Conservation (phyloP, 2,329 filamentous ascomycete species). For the Aspergillus felis region DNA sequence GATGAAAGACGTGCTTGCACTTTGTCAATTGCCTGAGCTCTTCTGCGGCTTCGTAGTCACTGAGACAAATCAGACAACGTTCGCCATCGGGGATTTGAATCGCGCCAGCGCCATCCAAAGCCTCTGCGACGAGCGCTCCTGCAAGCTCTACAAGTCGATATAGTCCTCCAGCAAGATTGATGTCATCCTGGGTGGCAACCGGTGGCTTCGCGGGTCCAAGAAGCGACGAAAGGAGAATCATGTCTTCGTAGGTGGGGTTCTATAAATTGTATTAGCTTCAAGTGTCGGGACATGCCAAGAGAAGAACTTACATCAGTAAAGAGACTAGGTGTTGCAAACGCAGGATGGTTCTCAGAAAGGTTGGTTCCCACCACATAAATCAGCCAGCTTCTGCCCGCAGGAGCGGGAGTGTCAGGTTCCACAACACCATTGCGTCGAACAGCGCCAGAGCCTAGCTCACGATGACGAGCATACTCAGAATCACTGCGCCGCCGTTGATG, state of each 20-base stretch:
- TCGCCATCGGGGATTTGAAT: conserved; percentile 45
- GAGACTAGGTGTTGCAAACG: conserved; percentile 64
- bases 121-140: conserved; percentile 45
- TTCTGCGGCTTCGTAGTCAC: conserved; percentile 61
- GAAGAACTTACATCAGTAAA: conserved; percentile 59
- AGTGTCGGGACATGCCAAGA: neutral
- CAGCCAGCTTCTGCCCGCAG: conserved; percentile 62
- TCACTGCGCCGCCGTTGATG: conserved; percentile 56
- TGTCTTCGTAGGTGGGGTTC: conserved; percentile 67
- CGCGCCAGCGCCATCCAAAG: conserved; percentile 36
- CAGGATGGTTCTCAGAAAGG: conserved; percentile 66
- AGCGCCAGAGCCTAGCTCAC: conserved; percentile 58
- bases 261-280: conserved; percentile 20
- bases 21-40: conserved; percentile 58
- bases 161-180: conserved; percentile 59
- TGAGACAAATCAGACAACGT: conserved; percentile 63
- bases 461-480: conserved; percentile 54
- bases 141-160: conserved; percentile 49
- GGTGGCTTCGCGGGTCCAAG: conserved; percentile 66
- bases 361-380: conserved; percentile 69
- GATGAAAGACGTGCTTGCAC: conserved; percentile 65
- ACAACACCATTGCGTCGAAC: conserved; percentile 63
- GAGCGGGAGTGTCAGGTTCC: conserved; percentile 51
- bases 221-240: conserved; percentile 64
- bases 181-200: conserved; percentile 62